A percentile compares a stretch with the other conserved stretches of the same genome.
Evolutionary conservation across 83 land plant genomes (phyloP).

Genomic region (Isoetes engelmannii): DNA sequence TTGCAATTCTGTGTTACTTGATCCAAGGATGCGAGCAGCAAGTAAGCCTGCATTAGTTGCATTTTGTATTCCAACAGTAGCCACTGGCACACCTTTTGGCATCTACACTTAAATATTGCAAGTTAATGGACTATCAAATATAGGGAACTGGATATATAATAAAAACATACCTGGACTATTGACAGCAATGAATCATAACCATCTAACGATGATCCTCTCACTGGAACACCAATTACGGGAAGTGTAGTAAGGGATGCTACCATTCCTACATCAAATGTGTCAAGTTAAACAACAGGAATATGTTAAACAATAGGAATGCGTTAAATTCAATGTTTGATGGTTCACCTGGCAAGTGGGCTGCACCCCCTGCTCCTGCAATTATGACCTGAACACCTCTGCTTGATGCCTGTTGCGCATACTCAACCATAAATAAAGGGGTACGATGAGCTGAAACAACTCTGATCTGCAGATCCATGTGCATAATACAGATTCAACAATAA

Average conservation of each 20-base stretch:
- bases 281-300: neutral
- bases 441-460: constrained; percentile 88
- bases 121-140: neutral
- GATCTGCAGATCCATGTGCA: constrained; percentile 30
- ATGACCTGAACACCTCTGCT: constrained; percentile 68
- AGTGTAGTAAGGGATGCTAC: constrained; percentile 83
- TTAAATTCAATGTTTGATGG: neutral
- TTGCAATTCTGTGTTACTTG: neutral
- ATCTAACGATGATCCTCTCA: constrained; percentile 65
- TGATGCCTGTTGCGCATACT: constrained; percentile 65
- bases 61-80: constrained; percentile 89
- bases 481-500: neutral
- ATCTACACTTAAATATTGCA: constrained; percentile 34
- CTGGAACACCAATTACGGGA: constrained; percentile 95
- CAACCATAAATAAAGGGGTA: constrained; percentile 80
- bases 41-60: constrained; percentile 86
- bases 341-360: constrained; percentile 87
- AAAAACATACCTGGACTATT: constrained; percentile 67
- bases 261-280: constrained; percentile 48
- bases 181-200: constrained; percentile 87
- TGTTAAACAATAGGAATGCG: too few relatives aligned
- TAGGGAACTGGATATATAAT: too few relatives aligned
- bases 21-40: constrained; percentile 70
- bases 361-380: constrained; percentile 98
- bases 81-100: constrained; percentile 94